These are phyloP conservation scores for Aquilaria agallochum DNA, from an alignment of 441 rosid genomes.

Conservation along the genomic window DNA sequence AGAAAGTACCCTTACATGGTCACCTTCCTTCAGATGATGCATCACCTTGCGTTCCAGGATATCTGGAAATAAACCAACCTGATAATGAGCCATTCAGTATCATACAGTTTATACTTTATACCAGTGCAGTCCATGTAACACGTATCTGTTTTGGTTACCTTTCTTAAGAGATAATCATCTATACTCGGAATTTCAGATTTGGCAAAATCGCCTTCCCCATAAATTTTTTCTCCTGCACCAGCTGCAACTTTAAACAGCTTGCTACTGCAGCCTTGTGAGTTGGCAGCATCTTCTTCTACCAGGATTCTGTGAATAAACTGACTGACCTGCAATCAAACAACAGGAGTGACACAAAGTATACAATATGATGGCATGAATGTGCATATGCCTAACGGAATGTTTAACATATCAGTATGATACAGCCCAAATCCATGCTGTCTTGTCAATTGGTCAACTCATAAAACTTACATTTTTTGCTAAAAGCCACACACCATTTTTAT, in stretches of 20 bases:
- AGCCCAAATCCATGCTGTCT: constrained; percentile 1
- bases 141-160: constrained; percentile 34
- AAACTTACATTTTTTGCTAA: constrained; percentile 72
- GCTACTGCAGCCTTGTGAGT: constrained; percentile 25
- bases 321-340: constrained; percentile 49
- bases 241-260: constrained; percentile 44
- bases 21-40: constrained; percentile 68
- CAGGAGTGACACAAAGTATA: constrained; percentile 5
- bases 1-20: constrained; percentile 52
- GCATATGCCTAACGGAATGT: background rate
- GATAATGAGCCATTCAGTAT: constrained; percentile 18
- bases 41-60: constrained; percentile 69
- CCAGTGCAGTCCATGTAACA: constrained; percentile 8
- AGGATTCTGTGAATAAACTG: constrained; percentile 75
- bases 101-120: constrained; percentile 5
- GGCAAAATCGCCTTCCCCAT: constrained; percentile 55
- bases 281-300: constrained; percentile 62
- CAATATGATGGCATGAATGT: background rate
- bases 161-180: constrained; percentile 62
- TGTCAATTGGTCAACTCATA: constrained; percentile 6
- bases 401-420: background rate
- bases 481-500: constrained; percentile 74
- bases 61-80: constrained; percentile 93
- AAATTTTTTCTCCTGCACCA: constrained; percentile 52
- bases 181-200: constrained; percentile 45